Base-by-base conservation (phyloP, 116 monocot genomes). In the Dioscorea cayenensis region DNA sequence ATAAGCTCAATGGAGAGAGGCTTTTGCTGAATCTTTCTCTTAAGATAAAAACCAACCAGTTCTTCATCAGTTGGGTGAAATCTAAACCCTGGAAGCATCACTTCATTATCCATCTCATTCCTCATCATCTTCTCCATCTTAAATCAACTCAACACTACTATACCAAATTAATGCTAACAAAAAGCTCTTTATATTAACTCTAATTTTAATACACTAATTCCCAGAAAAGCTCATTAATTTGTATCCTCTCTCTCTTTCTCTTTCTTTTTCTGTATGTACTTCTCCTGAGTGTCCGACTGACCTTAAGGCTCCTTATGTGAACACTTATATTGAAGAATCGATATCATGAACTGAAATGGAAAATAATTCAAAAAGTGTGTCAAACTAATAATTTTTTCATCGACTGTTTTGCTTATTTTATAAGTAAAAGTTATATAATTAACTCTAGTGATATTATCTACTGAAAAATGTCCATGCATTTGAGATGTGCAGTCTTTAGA, bases 41-140 rank as follows among this genome's bases (percentile, higher is more conserved):
- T 84, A 50, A 90, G 64, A 66, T 90, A 90, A 71, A 90, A 90
- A 18, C 80, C 78, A 6, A 90, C 87, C 16, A 90, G 79, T 72
- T 90, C 90, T 80, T 90, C 90, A 74, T 90, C 90, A 0, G 90
- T 90, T 0, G 90, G 90, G 74, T 90, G 90, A 66, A 90, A 90
- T 63, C 90, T 61, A 70, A 90, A 90, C 1, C 90, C 90, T 13
- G 90, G 90, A 60, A 90, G 51, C 80, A 84, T 76, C 69, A 79
- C 68, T 65, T 76, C 84, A 74, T 77, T 83, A 32, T 85, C 85
- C 65, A 78, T 71, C 11, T 78, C 85, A 78, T 49, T 74, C 49
- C 64, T 80, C 32, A 32, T 32, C 32, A 32, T 32, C 75, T 79
- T 80, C 17, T 89, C 89, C 89, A 85, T 89, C 62, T 7, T 62